Conservation (phyloP, 1,284 basidiomycete genomes). For the Boletellus deceptivus region DNA sequence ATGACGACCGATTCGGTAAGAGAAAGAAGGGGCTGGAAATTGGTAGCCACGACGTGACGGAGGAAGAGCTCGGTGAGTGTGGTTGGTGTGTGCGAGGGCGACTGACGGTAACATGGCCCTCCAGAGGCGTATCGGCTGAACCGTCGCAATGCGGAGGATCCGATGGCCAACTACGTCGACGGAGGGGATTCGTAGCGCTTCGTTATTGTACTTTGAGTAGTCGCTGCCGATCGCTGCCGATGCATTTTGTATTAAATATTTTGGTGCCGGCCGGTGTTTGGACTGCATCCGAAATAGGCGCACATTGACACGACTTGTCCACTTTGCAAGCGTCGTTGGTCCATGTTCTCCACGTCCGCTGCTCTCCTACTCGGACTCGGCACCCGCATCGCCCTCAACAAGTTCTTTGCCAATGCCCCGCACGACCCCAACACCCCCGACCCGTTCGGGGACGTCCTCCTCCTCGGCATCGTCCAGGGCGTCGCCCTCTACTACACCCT, state of each 20-base stretch:
- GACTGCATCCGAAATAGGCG: constrained; percentile 25
- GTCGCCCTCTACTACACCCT: constrained; percentile 67
- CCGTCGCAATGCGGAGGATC: constrained; percentile 72
- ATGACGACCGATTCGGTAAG: constrained; percentile 58
- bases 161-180: constrained; percentile 86
- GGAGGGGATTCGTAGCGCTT: constrained; percentile 35
- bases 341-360: constrained; percentile 42
- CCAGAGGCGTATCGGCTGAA: constrained; percentile 84
- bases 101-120: constrained; percentile 17
- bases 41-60: constrained; percentile 74
- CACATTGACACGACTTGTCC: constrained; percentile 17
- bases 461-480: constrained; percentile 72
- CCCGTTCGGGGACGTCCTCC: constrained; percentile 56
- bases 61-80: constrained; percentile 85
- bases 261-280: constrained; percentile 33
- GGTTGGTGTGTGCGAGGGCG: constrained; percentile 1
- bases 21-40: constrained; percentile 51
- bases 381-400: constrained; percentile 65
- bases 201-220: no score
- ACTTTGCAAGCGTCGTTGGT: constrained; percentile 14
- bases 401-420: constrained; percentile 44
- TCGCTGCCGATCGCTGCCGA: no score
- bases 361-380: constrained; percentile 56
- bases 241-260: no score
- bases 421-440: constrained; percentile 32